Evolutionary conservation across 768 basidiomycete genomes (phyloP), one percentile per base, ranked within the genome.

Genomic region (Naganishia onofrii): DNA sequence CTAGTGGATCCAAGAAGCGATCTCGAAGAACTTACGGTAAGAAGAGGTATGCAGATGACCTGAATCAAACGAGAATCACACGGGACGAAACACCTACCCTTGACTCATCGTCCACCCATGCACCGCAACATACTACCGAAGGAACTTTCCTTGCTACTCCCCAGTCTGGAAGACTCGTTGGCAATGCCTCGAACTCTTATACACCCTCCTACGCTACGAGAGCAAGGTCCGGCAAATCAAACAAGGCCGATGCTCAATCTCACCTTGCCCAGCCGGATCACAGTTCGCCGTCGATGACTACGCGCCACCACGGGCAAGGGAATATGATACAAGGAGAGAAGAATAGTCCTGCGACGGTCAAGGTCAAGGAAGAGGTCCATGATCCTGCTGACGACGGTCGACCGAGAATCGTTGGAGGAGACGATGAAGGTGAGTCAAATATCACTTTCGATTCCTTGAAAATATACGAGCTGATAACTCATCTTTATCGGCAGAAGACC

Each of bases 391-490:
- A 44, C 17, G 38, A 46, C 23, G 38, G 60, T 42, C 29, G 60
- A 26, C 60, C 60, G n/a, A 63, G 60, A 26, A 63, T 63, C 15
- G 42, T 42, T 19, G 60, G 60, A 10, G 60, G 60, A 28, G 60
- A 63, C 23, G 60, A 63, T 46, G 60, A 63, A 63, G 60, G 58
- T 67, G 53, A 23, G 60, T 64, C 19, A 9, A 29, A 2, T 67
- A 13, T 7, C 57, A 31, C 32, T 67, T 34, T 26, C 68, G 70
- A 42, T 60, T 71, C 36, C 36, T n/a, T n/a, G n/a, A n/a, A n/a
- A n/a, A 42, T 28, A 34, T 12, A 26, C 48, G 12, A n/a, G 70
- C 57, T 58, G n/a, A 63, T 44, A 10, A 42, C 9, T 23, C 38
- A 3, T 38, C 17, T 15, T 29, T 10, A 38, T 1, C 34, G 8